These are phyloP conservation scores for Oryza rufipogon DNA, from an alignment of 176 grass and related monocot species.

Conservation along the genomic window DNA sequence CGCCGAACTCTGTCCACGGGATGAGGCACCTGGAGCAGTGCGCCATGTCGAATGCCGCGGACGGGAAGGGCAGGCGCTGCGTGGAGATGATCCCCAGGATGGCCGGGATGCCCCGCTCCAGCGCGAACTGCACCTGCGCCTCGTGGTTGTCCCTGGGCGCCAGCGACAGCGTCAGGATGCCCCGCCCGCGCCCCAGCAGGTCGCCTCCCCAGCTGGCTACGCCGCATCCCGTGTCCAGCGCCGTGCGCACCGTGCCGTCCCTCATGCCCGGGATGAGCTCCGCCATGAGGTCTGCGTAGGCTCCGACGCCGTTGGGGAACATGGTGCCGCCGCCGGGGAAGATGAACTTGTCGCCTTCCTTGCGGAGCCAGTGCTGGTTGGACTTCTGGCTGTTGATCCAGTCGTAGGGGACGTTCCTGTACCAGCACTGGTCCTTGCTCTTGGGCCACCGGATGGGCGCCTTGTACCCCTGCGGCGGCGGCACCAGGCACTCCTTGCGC, in stretches of 20 bases:
- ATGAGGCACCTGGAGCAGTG: conserved; percentile 94
- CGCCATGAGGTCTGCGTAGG: conserved; percentile 76
- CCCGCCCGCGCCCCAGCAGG: conserved; percentile 64
- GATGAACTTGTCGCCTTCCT: conserved; percentile 84
- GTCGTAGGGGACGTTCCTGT: conserved; percentile 98
- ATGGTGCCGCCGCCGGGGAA: conserved; percentile 97
- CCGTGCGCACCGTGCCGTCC: conserved; percentile 79
- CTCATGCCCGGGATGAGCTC: conserved; percentile 77
- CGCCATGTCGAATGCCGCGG: conserved; percentile 81
- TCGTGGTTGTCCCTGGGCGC: conserved; percentile 95
- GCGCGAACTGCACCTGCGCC: conserved; percentile 99
- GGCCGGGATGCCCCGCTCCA: conserved; percentile 94
- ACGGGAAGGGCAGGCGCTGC: conserved; percentile 85
- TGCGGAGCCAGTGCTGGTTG: conserved; percentile 92
- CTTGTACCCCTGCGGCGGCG: conserved; percentile 84
- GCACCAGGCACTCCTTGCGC: conserved; percentile 76
- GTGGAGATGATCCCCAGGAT: conserved; percentile 93
- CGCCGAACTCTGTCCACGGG: conserved; percentile 87
- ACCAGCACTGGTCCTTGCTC: conserved; percentile 97
- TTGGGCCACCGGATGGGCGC: conserved; percentile 94
- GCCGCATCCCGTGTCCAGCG: conserved; percentile 92
- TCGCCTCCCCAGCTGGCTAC: conserved; percentile 96
- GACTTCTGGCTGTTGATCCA: conserved; percentile 99
- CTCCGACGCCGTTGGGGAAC: conserved; percentile 91
- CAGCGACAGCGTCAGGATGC: conserved; percentile 80